A percentile compares a stretch with the other conserved stretches of the same genome.
phyloP scores from a whole-genome alignment of 169 alveolate species.

The Neospora caninum region DNA sequence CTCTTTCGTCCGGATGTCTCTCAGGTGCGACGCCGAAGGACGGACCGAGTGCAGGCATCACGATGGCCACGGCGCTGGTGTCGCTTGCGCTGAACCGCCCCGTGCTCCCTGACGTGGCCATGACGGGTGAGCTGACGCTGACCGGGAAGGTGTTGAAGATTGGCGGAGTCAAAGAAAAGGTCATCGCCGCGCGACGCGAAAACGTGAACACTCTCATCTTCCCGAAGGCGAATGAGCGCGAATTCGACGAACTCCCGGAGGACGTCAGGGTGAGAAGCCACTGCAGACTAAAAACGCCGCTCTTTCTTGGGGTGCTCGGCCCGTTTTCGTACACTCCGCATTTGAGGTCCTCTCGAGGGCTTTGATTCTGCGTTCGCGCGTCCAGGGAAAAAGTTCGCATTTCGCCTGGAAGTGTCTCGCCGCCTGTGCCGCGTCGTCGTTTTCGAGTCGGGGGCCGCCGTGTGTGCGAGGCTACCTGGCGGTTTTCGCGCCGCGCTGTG shows the following conservation, averaged over 20 bases:
- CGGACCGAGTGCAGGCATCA: slow-evolving; percentile 96
- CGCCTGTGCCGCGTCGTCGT: too few species aligned
- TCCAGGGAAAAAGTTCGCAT: too few species aligned
- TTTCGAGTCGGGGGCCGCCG: too few species aligned
- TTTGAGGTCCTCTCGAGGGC: too few species aligned
- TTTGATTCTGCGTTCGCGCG: too few species aligned
- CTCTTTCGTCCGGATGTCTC: background rate
- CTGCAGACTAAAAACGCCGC: background rate
- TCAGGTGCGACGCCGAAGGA: slow-evolving; percentile 93
- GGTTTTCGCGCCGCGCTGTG: too few species aligned
- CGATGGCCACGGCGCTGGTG: slow-evolving; percentile 90
- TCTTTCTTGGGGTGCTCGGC: too few species aligned
- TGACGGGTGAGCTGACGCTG: slow-evolving; percentile 97
- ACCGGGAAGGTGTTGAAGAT: slow-evolving; percentile 92
- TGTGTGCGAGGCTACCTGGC: too few species aligned
- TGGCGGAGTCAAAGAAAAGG: slow-evolving; percentile 95
- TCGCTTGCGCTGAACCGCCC: slow-evolving; percentile 83
- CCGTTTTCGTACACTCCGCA: too few species aligned
- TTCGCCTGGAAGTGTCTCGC: too few species aligned
- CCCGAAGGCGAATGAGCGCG: slow-evolving; percentile 62
- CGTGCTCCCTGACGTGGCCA: slow-evolving; percentile 85
- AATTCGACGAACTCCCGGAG: slow-evolving; percentile 61
- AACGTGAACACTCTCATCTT: slow-evolving; percentile 78
- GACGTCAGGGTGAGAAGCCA: slow-evolving; percentile 52
- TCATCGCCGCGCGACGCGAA: slow-evolving; percentile 92